phyloP scores from a whole-genome alignment of 352 stramenopile genomes.

The Phytophthora kernoviae region DNA sequence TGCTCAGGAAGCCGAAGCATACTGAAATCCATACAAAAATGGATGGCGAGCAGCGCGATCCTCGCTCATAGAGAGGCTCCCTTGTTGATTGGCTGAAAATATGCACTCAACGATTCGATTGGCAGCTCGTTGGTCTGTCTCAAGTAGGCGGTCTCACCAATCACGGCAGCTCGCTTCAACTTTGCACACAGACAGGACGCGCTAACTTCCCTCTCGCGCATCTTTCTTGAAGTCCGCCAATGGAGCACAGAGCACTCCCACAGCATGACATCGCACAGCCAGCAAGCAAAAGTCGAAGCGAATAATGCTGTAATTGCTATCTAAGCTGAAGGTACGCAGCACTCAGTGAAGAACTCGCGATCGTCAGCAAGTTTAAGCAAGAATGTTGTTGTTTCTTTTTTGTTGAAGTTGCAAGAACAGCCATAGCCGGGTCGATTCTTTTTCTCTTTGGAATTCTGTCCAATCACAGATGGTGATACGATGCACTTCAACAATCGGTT shows the following conservation, averaged over 20 bases:
- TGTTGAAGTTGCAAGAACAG: slow-evolving; percentile 60
- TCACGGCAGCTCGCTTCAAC: slow-evolving; percentile 40
- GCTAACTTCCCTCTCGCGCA: slow-evolving; percentile 4
- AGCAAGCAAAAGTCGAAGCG: neutral
- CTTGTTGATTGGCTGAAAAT: slow-evolving; percentile 21
- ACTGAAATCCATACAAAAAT: neutral
- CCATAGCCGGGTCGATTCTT: slow-evolving; percentile 32
- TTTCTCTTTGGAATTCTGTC: slow-evolving; percentile 17
- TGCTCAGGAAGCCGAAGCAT: neutral
- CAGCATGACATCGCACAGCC: neutral
- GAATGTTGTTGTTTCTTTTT: slow-evolving; percentile 50
- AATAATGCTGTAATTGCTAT: no score
- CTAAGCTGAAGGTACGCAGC: no score
- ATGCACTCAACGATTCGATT: slow-evolving; percentile 9
- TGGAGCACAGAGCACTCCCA: slow-evolving; percentile 1
- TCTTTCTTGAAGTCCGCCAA: slow-evolving; percentile 31
- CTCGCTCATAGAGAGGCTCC: neutral
- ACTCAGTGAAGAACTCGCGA: neutral
- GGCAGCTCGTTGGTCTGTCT: slow-evolving; percentile 16
- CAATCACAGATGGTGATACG: slow-evolving; percentile 31
- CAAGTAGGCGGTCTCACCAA: slow-evolving; percentile 13
- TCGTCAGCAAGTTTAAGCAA: no score
- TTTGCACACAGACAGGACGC: slow-evolving; percentile 24
- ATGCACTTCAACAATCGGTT: slow-evolving; percentile 58
- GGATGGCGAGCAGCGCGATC: slow-evolving; percentile 12